Evolutionary conservation across 495 filamentous ascomycete species (phyloP).

Genomic region (Zalerion maritima): DNA sequence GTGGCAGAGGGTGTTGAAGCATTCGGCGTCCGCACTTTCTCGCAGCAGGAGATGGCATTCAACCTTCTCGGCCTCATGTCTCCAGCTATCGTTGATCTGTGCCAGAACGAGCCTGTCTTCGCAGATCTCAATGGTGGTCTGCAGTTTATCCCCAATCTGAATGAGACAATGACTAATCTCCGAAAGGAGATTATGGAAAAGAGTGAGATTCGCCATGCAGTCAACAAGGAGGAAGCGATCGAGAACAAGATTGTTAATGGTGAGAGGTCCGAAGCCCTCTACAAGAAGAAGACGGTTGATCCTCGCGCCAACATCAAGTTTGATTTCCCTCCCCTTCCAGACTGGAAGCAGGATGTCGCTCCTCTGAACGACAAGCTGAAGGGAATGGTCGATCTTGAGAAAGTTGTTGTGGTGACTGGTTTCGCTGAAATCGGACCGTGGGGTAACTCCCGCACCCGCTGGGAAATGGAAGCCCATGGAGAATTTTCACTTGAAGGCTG

Average conservation of each 20-base stretch:
- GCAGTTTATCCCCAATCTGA: slow-evolving; percentile 95
- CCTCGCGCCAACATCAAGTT: slow-evolving; percentile 96
- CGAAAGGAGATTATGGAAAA: slow-evolving; percentile 88
- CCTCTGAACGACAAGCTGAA: slow-evolving; percentile 76
- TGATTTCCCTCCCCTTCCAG: slow-evolving; percentile 75
- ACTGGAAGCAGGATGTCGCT: slow-evolving; percentile 83
- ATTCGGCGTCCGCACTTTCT: slow-evolving; percentile 94
- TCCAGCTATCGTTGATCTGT: slow-evolving; percentile 83
- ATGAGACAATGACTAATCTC: slow-evolving; percentile 77
- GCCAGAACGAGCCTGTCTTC: slow-evolving; percentile 89
- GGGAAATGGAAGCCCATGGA: slow-evolving; percentile 98
- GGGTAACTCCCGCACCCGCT: slow-evolving; percentile 94
- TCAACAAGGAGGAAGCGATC: slow-evolving; percentile 88
- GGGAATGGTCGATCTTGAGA: slow-evolving; percentile 97
- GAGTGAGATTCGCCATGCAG: slow-evolving; percentile 81
- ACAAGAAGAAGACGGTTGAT: slow-evolving; percentile 83
- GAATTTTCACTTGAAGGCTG: slow-evolving; percentile 96
- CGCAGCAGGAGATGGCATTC: slow-evolving; percentile 99
- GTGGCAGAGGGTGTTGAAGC: slow-evolving; percentile 94
- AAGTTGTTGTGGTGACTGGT: slow-evolving; percentile 92
- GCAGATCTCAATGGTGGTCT: slow-evolving; percentile 95
- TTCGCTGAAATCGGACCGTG: slow-evolving; percentile 94
- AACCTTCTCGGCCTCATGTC: slow-evolving; percentile 96
- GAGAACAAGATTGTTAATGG: slow-evolving; percentile 98
- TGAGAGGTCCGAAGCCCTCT: slow-evolving; percentile 78